Conservation (phyloP, 768 basidiomycete genomes). For the Sutorius australiensis region DNA sequence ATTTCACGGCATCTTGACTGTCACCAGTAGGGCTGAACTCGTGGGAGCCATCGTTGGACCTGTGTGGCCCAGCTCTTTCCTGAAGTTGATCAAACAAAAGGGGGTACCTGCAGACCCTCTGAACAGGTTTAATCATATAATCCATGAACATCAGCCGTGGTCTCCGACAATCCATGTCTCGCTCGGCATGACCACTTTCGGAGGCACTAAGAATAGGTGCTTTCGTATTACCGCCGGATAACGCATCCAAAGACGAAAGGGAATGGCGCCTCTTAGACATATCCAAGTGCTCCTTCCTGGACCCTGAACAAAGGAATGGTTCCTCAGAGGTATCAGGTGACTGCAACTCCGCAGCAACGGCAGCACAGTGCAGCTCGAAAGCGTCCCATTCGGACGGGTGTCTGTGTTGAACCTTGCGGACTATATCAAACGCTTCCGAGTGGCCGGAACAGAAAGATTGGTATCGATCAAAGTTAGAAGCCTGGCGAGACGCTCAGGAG, state of each 20-base stretch:
- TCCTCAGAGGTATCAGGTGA: conserved; percentile 12
- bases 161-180: conserved; percentile 27
- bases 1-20: conserved; percentile 22
- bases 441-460: conserved; percentile 86
- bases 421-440: conserved; percentile 70
- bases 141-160: conserved; percentile 66
- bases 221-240: conserved; percentile 32
- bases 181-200: conserved; percentile 29
- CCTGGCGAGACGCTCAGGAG: conserved; percentile 41
- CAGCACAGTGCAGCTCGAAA: conserved; percentile 76
- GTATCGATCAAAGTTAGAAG: conserved; percentile 72
- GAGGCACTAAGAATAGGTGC: conserved; percentile 30
- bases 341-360: conserved; percentile 41
- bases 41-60: neutral
- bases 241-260: conserved; percentile 48
- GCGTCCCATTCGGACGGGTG: conserved; percentile 74
- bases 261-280: conserved; percentile 44
- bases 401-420: conserved; percentile 62
- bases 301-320: neutral
- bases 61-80: conserved; percentile 5
- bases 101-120: conserved; percentile 94
- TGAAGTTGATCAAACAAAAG: conserved; percentile 77
- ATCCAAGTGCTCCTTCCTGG: conserved; percentile 17
- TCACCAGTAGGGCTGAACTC: neutral
- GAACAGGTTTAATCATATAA: conserved; percentile 96